Conservation (phyloP, 2,329 filamentous ascomycete species). For the Cercospora sojina region DNA sequence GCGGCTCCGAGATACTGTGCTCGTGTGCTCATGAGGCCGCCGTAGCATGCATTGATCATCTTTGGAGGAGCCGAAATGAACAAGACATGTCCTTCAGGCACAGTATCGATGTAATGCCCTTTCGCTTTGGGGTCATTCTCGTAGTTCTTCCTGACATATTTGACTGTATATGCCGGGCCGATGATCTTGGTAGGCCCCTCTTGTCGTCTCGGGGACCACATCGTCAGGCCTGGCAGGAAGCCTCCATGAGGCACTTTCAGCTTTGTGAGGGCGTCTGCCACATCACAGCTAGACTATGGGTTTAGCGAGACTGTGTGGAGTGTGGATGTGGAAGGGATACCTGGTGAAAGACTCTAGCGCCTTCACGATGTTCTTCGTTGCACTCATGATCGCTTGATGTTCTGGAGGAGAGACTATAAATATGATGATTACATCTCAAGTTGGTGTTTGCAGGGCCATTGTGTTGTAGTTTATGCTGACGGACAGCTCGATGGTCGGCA, state of each 20-base stretch:
- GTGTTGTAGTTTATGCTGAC: background rate
- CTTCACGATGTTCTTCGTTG: constrained; percentile 25
- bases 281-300: constrained; percentile 46
- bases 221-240: constrained; percentile 55
- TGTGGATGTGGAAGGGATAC: constrained; percentile 11
- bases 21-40: constrained; percentile 54
- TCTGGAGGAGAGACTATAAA: background rate
- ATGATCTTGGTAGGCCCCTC: constrained; percentile 54
- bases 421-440: background rate
- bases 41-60: constrained; percentile 54
- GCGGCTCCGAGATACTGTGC: constrained; percentile 48
- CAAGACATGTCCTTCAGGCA: constrained; percentile 50
- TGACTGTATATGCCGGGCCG: constrained; percentile 57
- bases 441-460: background rate
- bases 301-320: background rate
- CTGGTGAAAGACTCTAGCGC: constrained; percentile 30
- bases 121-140: constrained; percentile 46
- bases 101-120: constrained; percentile 54
- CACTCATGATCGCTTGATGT: constrained; percentile 14
- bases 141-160: constrained; percentile 51
- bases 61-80: constrained; percentile 52
- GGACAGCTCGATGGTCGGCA: background rate
- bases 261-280: constrained; percentile 55
- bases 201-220: constrained; percentile 56
- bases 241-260: constrained; percentile 50